Conservation (phyloP, 768 basidiomycete species). For the Clitopilus hobsonii region DNA sequence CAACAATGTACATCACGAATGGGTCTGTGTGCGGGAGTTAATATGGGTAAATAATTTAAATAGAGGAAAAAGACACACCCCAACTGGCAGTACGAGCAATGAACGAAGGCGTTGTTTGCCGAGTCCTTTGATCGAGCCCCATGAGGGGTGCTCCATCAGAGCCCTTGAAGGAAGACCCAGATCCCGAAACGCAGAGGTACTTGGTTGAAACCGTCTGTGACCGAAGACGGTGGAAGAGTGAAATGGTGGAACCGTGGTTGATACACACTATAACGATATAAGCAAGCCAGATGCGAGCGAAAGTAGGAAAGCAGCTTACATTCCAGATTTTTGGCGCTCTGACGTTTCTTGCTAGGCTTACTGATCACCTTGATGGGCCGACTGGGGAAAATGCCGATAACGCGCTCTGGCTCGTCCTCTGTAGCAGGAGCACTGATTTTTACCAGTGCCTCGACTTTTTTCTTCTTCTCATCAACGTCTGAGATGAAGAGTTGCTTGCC, state of each 20-base stretch:
- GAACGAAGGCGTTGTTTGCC: slow-evolving; percentile 77
- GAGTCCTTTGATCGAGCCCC: slow-evolving; percentile 70
- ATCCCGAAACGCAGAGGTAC: slow-evolving; percentile 93
- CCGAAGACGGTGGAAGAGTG: slow-evolving; percentile 91
- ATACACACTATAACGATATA: slow-evolving; percentile 66
- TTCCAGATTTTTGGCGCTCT: slow-evolving; percentile 90
- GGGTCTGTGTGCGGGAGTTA: slow-evolving; percentile 50
- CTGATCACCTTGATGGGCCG: slow-evolving; percentile 98
- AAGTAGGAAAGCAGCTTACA: slow-evolving; percentile 46
- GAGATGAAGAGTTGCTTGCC: slow-evolving; percentile 95
- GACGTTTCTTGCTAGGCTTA: slow-evolving; percentile 96
- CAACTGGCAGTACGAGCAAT: slow-evolving; percentile 87
- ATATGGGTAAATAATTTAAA: neutral
- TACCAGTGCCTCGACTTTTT: slow-evolving; percentile 91
- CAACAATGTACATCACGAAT: slow-evolving; percentile 97
- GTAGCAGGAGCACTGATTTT: slow-evolving; percentile 78
- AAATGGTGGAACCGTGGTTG: slow-evolving; percentile 93
- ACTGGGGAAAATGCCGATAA: slow-evolving; percentile 87
- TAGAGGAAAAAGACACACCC: slow-evolving; percentile 46
- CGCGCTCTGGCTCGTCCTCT: slow-evolving; percentile 76
- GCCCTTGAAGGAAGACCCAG: slow-evolving; percentile 87
- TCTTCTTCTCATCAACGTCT: slow-evolving; percentile 92
- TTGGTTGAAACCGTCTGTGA: slow-evolving; percentile 96
- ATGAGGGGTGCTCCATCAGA: slow-evolving; percentile 87
- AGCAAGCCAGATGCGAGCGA: slow-evolving; percentile 5